A percentile compares a stretch with the other conserved stretches of the same genome.
These are phyloP conservation scores for Alectoria sarmentosa DNA, from an alignment of 495 filamentous ascomycete genomes.

Conservation along the genomic window DNA sequence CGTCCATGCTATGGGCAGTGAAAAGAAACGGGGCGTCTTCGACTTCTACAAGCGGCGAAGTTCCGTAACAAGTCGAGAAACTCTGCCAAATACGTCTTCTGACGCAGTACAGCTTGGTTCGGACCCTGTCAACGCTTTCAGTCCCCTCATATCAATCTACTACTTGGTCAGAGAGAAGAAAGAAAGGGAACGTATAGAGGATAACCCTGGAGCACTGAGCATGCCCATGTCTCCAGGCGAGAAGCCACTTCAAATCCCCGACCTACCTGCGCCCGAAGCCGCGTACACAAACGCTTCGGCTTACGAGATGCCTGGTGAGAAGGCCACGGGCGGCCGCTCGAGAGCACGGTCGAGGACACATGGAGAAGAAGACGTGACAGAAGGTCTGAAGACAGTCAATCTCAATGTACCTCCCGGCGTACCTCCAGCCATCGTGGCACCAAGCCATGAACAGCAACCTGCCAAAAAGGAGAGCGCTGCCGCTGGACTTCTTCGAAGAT, in stretches of 20 bases:
- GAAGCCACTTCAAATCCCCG: constrained; percentile 58
- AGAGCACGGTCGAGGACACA: constrained; percentile 86
- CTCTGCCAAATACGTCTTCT: constrained; percentile 73
- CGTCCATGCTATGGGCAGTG: constrained; percentile 53
- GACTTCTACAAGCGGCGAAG: constrained; percentile 96
- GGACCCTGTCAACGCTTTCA: constrained; percentile 91
- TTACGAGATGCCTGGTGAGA: constrained; percentile 79
- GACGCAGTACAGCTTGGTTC: constrained; percentile 76
- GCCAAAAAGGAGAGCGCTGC: constrained; percentile 82
- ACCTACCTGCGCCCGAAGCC: constrained; percentile 73
- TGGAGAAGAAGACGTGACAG: constrained; percentile 85
- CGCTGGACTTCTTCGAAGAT: constrained; percentile 76
- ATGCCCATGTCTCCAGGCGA: constrained; percentile 52
- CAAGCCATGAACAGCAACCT: constrained; percentile 50
- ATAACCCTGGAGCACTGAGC: constrained; percentile 53
- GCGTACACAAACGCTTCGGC: constrained; percentile 80
- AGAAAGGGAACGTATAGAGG: constrained; percentile 65
- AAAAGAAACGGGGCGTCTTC: constrained; percentile 86
- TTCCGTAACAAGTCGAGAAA: constrained; percentile 80
- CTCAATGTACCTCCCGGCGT: constrained; percentile 46
- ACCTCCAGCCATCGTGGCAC: constrained; percentile 47
- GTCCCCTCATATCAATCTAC: constrained; percentile 88
- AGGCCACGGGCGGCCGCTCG: constrained; percentile 66
- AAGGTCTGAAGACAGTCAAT: constrained; percentile 67
- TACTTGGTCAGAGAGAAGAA: constrained; percentile 93